phyloP scores from a whole-genome alignment of 306 rosid species.

The Fragaria nilgerrensis region DNA sequence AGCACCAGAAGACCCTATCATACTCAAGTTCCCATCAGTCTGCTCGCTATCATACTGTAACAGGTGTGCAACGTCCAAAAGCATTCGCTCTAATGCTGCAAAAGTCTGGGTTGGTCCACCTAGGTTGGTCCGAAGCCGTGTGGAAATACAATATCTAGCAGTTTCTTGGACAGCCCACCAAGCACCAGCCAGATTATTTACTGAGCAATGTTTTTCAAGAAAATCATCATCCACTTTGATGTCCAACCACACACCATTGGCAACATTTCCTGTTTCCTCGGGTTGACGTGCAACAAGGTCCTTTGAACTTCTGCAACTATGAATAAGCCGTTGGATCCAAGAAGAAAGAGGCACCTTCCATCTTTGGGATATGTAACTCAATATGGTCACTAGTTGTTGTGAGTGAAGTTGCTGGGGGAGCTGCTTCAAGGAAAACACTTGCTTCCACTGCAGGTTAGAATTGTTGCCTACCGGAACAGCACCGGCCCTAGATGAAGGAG shows the following conservation, averaged over 20 bases:
- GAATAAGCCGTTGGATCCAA: constrained; percentile 92
- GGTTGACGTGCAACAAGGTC: constrained; percentile 51
- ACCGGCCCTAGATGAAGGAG: constrained; percentile 43
- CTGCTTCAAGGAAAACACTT: constrained; percentile 82
- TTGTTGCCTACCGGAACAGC: constrained; percentile 41
- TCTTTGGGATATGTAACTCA: constrained; percentile 91
- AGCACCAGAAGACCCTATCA: constrained; percentile 95
- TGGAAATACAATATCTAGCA: constrained; percentile 80
- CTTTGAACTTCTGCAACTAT: constrained; percentile 66
- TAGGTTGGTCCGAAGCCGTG: constrained; percentile 88
- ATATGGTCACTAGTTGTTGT: constrained; percentile 81
- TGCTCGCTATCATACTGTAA: constrained; percentile 86
- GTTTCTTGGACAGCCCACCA: constrained; percentile 98
- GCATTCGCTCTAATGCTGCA: constrained; percentile 95
- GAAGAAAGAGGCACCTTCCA: constrained; percentile 95
- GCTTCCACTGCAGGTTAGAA: constrained; percentile 86
- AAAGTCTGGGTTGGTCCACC: constrained; percentile 99
- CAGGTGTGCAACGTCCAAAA: constrained; percentile 80
- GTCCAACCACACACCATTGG: constrained; percentile 62
- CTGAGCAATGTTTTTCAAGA: constrained; percentile 67
- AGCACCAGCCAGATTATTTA: constrained; percentile 83
- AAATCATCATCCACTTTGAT: constrained; percentile 69
- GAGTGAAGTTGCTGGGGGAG: constrained; percentile 76
- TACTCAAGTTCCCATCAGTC: constrained; percentile 82
- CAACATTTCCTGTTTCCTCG: constrained; percentile 66